Percentiles rank a stretch among this genome's conserved stretches.
Conservation (phyloP, 345 rosid species). For the Excoecaria agallocha region DNA sequence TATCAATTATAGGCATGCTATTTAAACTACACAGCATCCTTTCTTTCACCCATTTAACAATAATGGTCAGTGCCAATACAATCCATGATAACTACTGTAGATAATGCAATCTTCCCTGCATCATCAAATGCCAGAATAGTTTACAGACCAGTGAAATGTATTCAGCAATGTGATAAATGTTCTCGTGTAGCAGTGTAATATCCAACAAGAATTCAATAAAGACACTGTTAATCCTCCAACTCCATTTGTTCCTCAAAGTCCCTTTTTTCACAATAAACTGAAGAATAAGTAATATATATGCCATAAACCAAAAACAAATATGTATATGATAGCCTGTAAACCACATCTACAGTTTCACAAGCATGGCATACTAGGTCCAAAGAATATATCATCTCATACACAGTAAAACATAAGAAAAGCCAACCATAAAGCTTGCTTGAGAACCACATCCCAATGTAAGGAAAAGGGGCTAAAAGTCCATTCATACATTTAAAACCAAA, state of each 20-base stretch:
- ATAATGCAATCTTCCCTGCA: not conserved
- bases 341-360: not conserved
- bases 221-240: no score
- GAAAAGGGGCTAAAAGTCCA: not conserved
- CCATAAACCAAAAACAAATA: not conserved
- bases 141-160: not conserved
- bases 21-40: not conserved
- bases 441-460: not conserved
- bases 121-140: not conserved
- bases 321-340: not conserved
- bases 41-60: not conserved
- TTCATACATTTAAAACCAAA: not conserved
- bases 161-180: not conserved
- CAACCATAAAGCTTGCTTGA: not conserved
- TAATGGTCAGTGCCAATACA: not conserved
- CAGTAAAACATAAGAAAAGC: not conserved
- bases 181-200: not conserved
- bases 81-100: not conserved
- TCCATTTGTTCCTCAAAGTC: no score
- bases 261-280: no score
- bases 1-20: conserved; percentile 10
- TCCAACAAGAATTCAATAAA: not conserved
- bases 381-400: not conserved
- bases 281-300: not conserved
- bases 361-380: not conserved